Base-by-base conservation (phyloP, 2,329 filamentous ascomycete genomes). In the Phialophora tarda region DNA sequence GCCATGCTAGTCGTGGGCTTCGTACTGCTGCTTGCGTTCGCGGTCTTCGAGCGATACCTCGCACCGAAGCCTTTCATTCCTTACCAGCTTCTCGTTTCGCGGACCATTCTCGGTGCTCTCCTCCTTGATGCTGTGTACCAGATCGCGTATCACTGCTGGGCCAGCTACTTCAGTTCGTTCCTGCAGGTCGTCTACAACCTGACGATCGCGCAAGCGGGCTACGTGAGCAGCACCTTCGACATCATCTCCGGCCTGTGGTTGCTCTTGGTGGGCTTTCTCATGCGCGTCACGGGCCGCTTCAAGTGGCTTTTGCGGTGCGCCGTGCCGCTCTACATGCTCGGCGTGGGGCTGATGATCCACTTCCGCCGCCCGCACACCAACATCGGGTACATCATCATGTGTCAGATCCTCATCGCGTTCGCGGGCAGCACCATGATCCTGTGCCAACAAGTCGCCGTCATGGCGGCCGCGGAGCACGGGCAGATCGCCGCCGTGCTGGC, bases 401-500 rank as follows among this genome's bases (percentile, higher is more conserved):
- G 84, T 53, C 86, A 83, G 0, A 85, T 82, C 56, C 58, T 67
- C 57, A 83, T 89, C 66, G 84, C 86, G 4, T 81, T 86, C 47
- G 84, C 82, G 3, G 86, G 85, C 4, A 86, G 86, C 14, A 80
- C 84, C 11, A 78, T 88, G 5, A 83, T 85, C 64, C 84, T 89
- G 55, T 82, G 82, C 59, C 82, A 85, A 50, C 84, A 90, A 73
- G 82, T 89, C 72, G 86, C 85, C 10, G 82, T 84, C 60, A 86
- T 89, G 78, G 84, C 86, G 0, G 85, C 83, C 1, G 82, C 83
- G 1, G 82, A 82, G n/a, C 87, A 89, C 70, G 82, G 88, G 71
- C 82, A 88, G 72, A 81, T 90, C 4, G 85, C 87, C 26, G 83
- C 84, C n/a, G 82, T 86, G 32, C 82, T 89, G n/a, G 86, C 87